A percentile compares a stretch with the other conserved stretches of the same genome.
Evolutionary conservation across 2,329 filamentous ascomycete species (phyloP).

Genomic region (Chrysoporthe puriensis): DNA sequence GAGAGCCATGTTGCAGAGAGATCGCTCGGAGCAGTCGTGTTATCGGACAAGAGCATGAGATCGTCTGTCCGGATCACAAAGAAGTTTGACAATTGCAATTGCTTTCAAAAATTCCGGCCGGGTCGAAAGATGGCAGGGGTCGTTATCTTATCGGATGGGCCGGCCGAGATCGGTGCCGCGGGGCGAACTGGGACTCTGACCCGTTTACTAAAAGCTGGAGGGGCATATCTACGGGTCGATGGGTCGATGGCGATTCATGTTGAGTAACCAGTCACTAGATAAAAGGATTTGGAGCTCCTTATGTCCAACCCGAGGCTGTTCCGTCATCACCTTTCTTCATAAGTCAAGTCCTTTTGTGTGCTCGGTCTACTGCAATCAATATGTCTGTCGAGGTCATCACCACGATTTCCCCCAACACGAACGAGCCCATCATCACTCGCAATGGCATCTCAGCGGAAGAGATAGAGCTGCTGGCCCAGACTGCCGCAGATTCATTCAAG

Average conservation of each 20-base stretch:
- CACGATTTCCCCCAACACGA: conserved; percentile 90
- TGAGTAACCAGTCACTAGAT: conserved; percentile 4
- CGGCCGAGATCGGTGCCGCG: conserved; percentile 29
- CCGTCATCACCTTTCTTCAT: neutral
- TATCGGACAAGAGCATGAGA: neutral
- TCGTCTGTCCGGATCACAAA: neutral
- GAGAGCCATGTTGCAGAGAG: conserved; percentile 56
- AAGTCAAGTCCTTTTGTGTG: neutral
- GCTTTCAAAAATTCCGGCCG: neutral
- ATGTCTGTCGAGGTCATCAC: conserved; percentile 69
- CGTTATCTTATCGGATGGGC: conserved; percentile 23
- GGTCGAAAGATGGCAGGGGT: conserved; percentile 3
- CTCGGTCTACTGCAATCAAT: conserved; percentile 30
- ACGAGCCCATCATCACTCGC: conserved; percentile 79
- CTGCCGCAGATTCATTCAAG: conserved; percentile 75
- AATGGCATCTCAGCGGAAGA: conserved; percentile 73
- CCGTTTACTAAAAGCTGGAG: conserved; percentile 4
- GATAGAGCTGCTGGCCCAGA: conserved; percentile 70
- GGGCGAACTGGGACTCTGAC: conserved; percentile 9
- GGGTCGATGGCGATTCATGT: conserved; percentile 9
- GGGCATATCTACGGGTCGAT: conserved; percentile 9
- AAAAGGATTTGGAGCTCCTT: neutral
- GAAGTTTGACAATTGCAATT: conserved; percentile 17
- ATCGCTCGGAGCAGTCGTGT: neutral
- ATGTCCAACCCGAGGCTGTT: neutral